Conservation (phyloP, 1,284 basidiomycete genomes). For the Fomitopsis schrenkii region DNA sequence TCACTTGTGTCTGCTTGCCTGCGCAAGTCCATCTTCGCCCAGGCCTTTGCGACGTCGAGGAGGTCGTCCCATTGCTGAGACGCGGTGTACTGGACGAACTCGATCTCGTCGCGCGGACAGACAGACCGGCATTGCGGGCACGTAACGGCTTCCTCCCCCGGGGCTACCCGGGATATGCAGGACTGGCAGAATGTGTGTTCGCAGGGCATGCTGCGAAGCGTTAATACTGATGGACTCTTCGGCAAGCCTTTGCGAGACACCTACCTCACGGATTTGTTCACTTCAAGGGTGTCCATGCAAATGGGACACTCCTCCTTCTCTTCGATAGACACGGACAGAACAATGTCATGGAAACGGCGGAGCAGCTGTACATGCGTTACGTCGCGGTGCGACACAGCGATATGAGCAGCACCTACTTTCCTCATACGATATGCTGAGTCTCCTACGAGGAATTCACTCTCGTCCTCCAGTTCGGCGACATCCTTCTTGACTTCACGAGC, state of each 20-base stretch:
- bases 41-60: slow-evolving; percentile 37
- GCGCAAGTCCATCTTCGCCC: slow-evolving; percentile 34
- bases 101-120: slow-evolving; percentile 32
- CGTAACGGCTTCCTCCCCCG: slow-evolving; percentile 23
- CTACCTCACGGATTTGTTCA: slow-evolving; percentile 32
- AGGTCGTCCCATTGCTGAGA: slow-evolving; percentile 46
- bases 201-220: slow-evolving; percentile 33
- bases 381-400: background rate
- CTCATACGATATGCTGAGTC: slow-evolving; percentile 36
- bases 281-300: slow-evolving; percentile 35
- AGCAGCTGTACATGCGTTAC: slow-evolving; percentile 34
- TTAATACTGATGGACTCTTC: background rate
- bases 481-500: slow-evolving; percentile 34
- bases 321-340: slow-evolving; percentile 36
- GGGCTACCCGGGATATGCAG: slow-evolving; percentile 30
- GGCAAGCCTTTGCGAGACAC: background rate
- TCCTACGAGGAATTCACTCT: slow-evolving; percentile 23
- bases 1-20: slow-evolving; percentile 36
- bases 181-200: slow-evolving; percentile 39
- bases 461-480: slow-evolving; percentile 32
- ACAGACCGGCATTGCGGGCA: slow-evolving; percentile 40
- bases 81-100: slow-evolving; percentile 39
- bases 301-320: slow-evolving; percentile 42
- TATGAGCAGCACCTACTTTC: slow-evolving; percentile 28
- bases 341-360: slow-evolving; percentile 36